Percentiles rank a stretch among this genome's conserved stretches.
These are phyloP conservation scores for Echeveria elegans DNA, from an alignment of 164 flowering plant genomes.

Conservation along the genomic window DNA sequence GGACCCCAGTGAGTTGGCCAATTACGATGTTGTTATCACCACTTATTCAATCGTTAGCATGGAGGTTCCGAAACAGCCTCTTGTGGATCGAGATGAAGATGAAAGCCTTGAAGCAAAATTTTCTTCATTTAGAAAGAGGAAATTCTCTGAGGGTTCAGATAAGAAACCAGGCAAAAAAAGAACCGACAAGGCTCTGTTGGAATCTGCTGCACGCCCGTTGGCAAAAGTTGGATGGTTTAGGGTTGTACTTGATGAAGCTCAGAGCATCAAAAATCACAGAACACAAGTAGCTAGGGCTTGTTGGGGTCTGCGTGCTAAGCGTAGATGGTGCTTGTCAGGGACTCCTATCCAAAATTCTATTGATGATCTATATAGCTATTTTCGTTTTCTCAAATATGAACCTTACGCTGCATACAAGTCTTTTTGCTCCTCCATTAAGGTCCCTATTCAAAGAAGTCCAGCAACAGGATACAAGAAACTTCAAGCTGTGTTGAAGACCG, in stretches of 20 bases:
- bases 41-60: conserved; percentile 89
- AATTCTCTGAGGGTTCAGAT: conserved; percentile 35
- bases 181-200: conserved; percentile 32
- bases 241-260: conserved; percentile 94
- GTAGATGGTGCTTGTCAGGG: conserved; percentile 96
- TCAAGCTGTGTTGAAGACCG: conserved; percentile 76
- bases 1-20: conserved; percentile 50
- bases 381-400: conserved; percentile 82
- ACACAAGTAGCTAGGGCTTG: conserved; percentile 96
- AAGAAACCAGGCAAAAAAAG: conserved; percentile 39
- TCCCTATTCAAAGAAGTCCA: conserved; percentile 53
- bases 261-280: conserved; percentile 85
- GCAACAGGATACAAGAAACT: conserved; percentile 63
- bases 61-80: conserved; percentile 78
- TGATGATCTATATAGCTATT: conserved; percentile 95
- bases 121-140: conserved; percentile 50
- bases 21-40: conserved; percentile 84
- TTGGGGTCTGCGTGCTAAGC: conserved; percentile 96
- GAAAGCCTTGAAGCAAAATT: conserved; percentile 18
- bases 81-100: conserved; percentile 55
- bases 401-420: conserved; percentile 56
- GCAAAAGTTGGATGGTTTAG: conserved; percentile 89
- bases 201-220: conserved; percentile 61
- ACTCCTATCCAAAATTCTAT: conserved; percentile 92
- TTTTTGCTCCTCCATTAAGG: conserved; percentile 60